These are phyloP conservation scores for Arachis stenosperma DNA, from an alignment of 306 rosid species.

Conservation along the genomic window DNA sequence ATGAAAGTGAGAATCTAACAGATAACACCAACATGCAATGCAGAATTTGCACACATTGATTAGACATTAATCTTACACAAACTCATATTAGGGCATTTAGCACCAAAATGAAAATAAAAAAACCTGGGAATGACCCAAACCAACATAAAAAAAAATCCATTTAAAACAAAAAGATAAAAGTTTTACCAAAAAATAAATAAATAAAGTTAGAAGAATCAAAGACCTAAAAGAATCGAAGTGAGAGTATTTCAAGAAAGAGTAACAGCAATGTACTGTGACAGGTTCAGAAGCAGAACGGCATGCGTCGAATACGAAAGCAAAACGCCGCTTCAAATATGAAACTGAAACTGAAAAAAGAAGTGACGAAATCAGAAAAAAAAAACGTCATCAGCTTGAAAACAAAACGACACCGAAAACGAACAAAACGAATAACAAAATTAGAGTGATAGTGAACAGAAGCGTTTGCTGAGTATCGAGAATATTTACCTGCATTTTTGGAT, in stretches of 20 bases:
- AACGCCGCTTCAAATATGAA: background rate
- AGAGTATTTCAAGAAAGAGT: background rate
- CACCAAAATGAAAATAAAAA: constrained; percentile 14
- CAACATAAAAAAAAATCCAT: background rate
- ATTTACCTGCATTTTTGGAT: background rate
- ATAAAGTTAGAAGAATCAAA: background rate
- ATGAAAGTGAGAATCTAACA: background rate
- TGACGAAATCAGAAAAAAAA: background rate
- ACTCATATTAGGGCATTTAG: background rate
- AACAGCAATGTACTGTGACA: constrained; percentile 3
- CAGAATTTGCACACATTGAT: background rate
- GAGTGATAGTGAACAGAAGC: background rate
- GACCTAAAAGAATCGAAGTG: background rate
- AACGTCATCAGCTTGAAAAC: background rate
- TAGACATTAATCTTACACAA: background rate
- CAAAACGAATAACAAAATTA: background rate
- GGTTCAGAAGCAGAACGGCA: background rate
- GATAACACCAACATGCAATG: constrained; percentile 24
- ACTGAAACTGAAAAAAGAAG: background rate
- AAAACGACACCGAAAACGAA: background rate
- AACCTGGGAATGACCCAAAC: constrained; percentile 4
- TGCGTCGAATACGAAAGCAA: background rate
- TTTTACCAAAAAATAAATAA: background rate
- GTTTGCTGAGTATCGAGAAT: background rate
- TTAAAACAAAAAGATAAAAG: background rate